Evolutionary conservation across 768 basidiomycete species (phyloP), one percentile per base, ranked within the genome.

Genomic region (Myochromella boudieri): DNA sequence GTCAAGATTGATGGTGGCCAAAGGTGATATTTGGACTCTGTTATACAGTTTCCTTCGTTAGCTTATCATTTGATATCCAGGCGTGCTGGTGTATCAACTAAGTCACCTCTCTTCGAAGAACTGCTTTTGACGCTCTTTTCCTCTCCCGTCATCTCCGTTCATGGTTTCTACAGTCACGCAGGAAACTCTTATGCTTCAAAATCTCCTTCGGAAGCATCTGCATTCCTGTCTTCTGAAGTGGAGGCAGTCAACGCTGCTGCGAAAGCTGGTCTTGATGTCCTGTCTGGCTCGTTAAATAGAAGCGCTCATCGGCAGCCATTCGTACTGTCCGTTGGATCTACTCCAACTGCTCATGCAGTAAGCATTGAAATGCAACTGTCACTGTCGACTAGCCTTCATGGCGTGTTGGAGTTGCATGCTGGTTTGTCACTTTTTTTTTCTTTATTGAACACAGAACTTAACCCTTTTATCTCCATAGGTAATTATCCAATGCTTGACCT

Each of bases 401-500:
- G 86, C 0, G 64, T 65, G 22, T 70, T 93, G 15, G 91, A 93
- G 64, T 62, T 93, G 44, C 91, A 86, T 66, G 90, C 87, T 51
- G 83, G 84, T 84, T 51, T 18, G 72, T 54, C 14, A 31, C 33
- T 29, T 18, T 37, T 36, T 37, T 0, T 15, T 34, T 6, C 6
- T 25, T 27, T 25, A 26, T 10, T 29, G 28, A 1, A 6, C 10
- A n/a, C 11, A 10, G 27, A 14, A 24, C 5, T 44, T 38, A 31
- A n/a, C 12, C 44, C 40, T 41, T 14, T 32, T 44, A 32, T 39
- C 34, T 44, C n/a, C 24, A 17, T 42, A 83, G 85, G 86, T 24
- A 90, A 91, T 61, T 94, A 93, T 57, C 82, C 88, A 1, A 76
- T 91, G 71, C 72, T 87, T 43, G 91, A 95, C 65, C 72, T 92